phyloP scores from a whole-genome alignment of 2,329 filamentous ascomycete species.

The Pezicula radicicola region DNA sequence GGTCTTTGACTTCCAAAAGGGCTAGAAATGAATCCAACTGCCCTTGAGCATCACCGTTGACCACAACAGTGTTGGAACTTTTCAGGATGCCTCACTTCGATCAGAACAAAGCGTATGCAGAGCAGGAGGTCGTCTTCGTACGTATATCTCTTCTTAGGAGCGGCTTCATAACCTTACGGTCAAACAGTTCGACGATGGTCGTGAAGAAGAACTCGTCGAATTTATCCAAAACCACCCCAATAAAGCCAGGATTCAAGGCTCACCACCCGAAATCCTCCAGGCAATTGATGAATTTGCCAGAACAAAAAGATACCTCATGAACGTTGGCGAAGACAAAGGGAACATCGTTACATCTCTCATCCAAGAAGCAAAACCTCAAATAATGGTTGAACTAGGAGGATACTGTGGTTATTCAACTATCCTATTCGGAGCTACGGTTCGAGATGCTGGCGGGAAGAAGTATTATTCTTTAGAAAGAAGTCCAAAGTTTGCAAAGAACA shows the following conservation, averaged over 20 bases:
- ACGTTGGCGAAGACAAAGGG: constrained; percentile 74
- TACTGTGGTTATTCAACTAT: constrained; percentile 83
- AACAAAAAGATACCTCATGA: constrained; percentile 73
- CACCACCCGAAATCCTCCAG: constrained; percentile 59
- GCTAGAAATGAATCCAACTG: too few species aligned
- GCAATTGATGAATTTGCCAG: constrained; percentile 69
- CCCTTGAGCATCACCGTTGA: too few species aligned
- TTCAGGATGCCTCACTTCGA: too few species aligned
- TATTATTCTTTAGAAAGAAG: constrained; percentile 74
- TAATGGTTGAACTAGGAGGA: constrained; percentile 76
- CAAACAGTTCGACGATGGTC: constrained; percentile 61
- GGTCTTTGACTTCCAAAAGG: too few species aligned
- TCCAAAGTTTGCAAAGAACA: constrained; percentile 70
- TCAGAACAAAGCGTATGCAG: constrained; percentile 5
- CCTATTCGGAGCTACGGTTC: constrained; percentile 66
- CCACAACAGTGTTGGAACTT: too few species aligned
- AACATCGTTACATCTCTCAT: constrained; percentile 69
- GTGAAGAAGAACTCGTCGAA: constrained; percentile 70
- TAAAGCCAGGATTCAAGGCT: constrained; percentile 56
- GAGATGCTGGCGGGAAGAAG: constrained; percentile 56
- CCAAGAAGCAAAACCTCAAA: constrained; percentile 58
- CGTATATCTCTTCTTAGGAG: neutral
- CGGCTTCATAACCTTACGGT: neutral
- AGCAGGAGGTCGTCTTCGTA: constrained; percentile 22
- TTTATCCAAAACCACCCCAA: constrained; percentile 49